Evolutionary conservation across 495 filamentous ascomycete genomes (phyloP), one percentile per base, ranked within the genome.

Genomic region (Xylaria grammica): DNA sequence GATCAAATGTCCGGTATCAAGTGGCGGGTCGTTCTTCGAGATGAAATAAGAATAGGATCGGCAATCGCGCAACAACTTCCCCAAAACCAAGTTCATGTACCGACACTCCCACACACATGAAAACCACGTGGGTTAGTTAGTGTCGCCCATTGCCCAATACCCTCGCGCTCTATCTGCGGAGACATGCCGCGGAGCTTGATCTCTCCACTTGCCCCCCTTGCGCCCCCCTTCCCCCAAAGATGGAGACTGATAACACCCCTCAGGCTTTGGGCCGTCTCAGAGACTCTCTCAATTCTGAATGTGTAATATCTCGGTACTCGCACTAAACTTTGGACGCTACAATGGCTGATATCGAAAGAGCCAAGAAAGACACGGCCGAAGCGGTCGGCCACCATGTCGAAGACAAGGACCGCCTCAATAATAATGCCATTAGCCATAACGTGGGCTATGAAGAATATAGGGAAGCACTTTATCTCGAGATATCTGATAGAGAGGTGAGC

Each of bases 371-470:
- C 0, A 36, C 51, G 13, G 30, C 30, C 10, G 30, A 53, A n/a
- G 13, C 19, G 19, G 51, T 22, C 9, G 19, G 20, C 19, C 8
- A 53, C 19, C 8, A 53, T 53, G 19, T 15, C 4, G 51, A 11
- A 36, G 2, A 34, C 2, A 53, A 53, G n/a, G 51, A 53, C 22
- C 15, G 3, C 26, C 13, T 45, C 36, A n/a, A n/a, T 4, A 11
- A 15, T 1, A 55, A n/a, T 55, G 26, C 27, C 15, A 15, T 19
- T 26, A 13, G 19, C 2, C 54, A 56, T n/a, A 50, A 17, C 22
- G 61, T 63, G 1, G 61, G 61, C 6, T 63, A 63, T 20, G 20
- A 55, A 10, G 51, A 63, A 34, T 63, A 63, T 24, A 22, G 32
- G 30, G 61, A 54, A 27, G 61, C 20, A 20, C 61, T 63, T 6